These are phyloP conservation scores for Otatea glauca DNA, from an alignment of 176 grass and related monocot species.

Conservation along the genomic window DNA sequence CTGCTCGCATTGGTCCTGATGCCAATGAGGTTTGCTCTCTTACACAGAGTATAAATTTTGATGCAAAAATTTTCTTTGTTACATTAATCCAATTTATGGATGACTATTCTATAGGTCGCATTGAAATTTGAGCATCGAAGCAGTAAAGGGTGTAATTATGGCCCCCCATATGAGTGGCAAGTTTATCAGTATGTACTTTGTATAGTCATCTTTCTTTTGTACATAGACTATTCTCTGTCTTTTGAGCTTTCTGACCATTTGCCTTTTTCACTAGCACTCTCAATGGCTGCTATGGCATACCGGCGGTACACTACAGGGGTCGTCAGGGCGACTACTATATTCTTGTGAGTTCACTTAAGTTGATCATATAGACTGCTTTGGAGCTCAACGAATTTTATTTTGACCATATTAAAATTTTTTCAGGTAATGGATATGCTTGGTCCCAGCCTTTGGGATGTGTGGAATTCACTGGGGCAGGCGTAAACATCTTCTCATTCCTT, in stretches of 20 bases:
- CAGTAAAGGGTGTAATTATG: conserved; percentile 95
- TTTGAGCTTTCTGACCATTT: conserved; percentile 40
- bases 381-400: conserved; percentile 7
- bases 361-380: conserved; percentile 40
- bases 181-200: conserved; percentile 77
- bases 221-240: background rate
- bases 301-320: conserved; percentile 85
- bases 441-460: conserved; percentile 96
- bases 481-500: conserved; percentile 49
- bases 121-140: conserved; percentile 90
- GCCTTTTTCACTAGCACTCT: conserved; percentile 60
- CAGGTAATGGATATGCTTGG: conserved; percentile 99
- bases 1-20: conserved; percentile 68
- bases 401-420: conserved; percentile 26
- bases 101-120: conserved; percentile 59
- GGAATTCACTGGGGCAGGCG: conserved; percentile 88
- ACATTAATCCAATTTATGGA: conserved; percentile 30
- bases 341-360: conserved; percentile 61
- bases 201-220: conserved; percentile 28
- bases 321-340: conserved; percentile 89
- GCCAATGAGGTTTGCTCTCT: conserved; percentile 78
- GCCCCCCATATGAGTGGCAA: conserved; percentile 95
- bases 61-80: conserved; percentile 7
- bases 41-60: conserved; percentile 20
- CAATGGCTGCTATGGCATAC: conserved; percentile 87